Evolutionary conservation across 306 rosid genomes (phyloP).

Genomic region (Neltuma alba): DNA sequence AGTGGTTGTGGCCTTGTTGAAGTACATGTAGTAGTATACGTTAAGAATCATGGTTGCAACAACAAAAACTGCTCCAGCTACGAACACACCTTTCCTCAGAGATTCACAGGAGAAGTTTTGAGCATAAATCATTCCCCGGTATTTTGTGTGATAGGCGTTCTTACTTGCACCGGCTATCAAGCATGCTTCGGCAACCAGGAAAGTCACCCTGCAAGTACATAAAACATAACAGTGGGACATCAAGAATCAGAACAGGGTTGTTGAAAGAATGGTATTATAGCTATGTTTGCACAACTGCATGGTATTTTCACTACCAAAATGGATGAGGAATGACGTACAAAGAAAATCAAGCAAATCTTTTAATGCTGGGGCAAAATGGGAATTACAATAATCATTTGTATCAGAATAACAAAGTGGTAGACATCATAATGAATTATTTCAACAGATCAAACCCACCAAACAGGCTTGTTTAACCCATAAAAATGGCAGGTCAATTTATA

Average conservation of each 20-base stretch:
- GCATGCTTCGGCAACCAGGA: conserved; percentile 87
- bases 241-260: not conserved
- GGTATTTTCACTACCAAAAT: not conserved
- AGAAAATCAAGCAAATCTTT: not conserved
- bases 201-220: conserved; percentile 58
- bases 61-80: conserved; percentile 86
- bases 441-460: not conserved
- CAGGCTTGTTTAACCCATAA: not conserved
- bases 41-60: conserved; percentile 90
- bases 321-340: not conserved
- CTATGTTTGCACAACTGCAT: not conserved
- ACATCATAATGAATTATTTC: not conserved
- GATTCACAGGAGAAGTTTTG: conserved; percentile 85
- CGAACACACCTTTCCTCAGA: conserved; percentile 83
- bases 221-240: not conserved
- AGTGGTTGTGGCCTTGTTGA: conserved; percentile 74
- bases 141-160: conserved; percentile 95
- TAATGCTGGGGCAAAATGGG: not conserved
- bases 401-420: not conserved
- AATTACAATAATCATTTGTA: not conserved
- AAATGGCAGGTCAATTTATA: not conserved
- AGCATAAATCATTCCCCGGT: conserved; percentile 72
- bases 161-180: conserved; percentile 86
- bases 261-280: not conserved
- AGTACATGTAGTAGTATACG: conserved; percentile 90